Evolutionary conservation across 1,139 yeast genomes (phyloP), one percentile per base, ranked within the genome.

Genomic region (Taphrina pruni): DNA sequence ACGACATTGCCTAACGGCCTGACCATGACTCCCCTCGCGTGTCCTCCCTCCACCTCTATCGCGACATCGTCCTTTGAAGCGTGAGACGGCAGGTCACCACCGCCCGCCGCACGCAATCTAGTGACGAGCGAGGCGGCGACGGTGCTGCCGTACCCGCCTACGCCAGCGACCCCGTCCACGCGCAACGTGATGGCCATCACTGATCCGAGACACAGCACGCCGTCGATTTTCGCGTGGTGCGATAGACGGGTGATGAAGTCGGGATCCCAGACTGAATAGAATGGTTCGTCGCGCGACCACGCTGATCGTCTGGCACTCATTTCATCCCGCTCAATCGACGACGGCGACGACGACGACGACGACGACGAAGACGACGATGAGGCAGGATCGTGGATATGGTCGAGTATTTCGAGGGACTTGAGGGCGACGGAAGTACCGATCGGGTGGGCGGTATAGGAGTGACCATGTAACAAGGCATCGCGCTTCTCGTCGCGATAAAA

Each of bases 381-480:
- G 32, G 32, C 2, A 26, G 78, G 76, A 14, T n/a, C 43, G 65
- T 68, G 70, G 20, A 54, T 39, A 9, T 61, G 69, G 7, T 71
- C 70, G 50, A 70, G 39, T 21, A 55, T 8, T n/a, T 35, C 68
- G 21, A 76, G 66, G 1, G 77, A 74, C 45, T 72, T 70, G n/a
- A 69, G 60, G 4, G 77, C 78, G 5, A 75, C 77, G n/a, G 73
- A 70, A 57, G 78, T 75, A 6, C 77, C 77, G n/a, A 75, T 72
- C 8, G 78, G 77, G 55, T 76, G 77, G 1, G 77, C 78, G 1
- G 77, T 75, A 56, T 76, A 76, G 35, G 75, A 72, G 60, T 76
- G 78, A 1, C 78, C 78, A 66, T 76, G 77, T 2, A 76, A 71
- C 57, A 76, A 69, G 26, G 77, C 77, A 58, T 75, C 77, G 11